Conservation (phyloP, 2,329 filamentous ascomycete species). For the Rhynchosporium secalis region DNA sequence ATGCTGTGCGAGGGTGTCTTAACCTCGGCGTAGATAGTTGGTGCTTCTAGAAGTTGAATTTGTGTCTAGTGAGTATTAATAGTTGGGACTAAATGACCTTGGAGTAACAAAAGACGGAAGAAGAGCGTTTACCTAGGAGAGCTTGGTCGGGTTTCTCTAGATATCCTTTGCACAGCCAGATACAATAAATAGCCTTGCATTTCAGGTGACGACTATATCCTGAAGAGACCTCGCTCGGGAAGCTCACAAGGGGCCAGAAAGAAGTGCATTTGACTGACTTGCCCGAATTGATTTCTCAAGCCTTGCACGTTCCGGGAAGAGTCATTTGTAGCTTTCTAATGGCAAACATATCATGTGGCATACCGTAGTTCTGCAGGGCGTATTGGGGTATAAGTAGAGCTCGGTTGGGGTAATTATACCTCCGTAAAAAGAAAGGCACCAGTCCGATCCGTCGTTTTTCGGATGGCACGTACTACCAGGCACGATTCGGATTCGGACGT, state of each 20-base stretch:
- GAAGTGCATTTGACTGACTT: not conserved
- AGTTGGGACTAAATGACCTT: not conserved
- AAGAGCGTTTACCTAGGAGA: not conserved
- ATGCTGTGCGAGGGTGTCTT: not conserved
- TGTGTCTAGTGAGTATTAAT: not conserved
- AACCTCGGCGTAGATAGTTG: not conserved
- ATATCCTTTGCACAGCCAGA: not conserved
- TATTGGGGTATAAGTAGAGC: too few species aligned
- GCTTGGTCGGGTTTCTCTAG: not conserved
- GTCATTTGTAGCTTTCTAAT: not conserved
- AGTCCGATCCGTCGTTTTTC: not conserved
- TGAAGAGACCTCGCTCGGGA: too few species aligned
- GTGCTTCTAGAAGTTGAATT: not conserved
- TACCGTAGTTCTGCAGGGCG: not conserved
- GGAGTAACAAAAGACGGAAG: too few species aligned
- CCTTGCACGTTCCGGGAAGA: not conserved
- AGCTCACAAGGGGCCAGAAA: not conserved
- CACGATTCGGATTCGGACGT: constrained; percentile 1
- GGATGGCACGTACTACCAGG: not conserved
- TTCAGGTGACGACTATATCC: too few species aligned
- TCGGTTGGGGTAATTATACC: too few species aligned
- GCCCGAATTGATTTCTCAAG: not conserved
- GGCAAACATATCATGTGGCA: not conserved
- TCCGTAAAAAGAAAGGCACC: not conserved
- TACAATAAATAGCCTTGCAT: not conserved